These are phyloP conservation scores for Cajanus cajan DNA, from an alignment of 306 rosid species.

Conservation along the genomic window DNA sequence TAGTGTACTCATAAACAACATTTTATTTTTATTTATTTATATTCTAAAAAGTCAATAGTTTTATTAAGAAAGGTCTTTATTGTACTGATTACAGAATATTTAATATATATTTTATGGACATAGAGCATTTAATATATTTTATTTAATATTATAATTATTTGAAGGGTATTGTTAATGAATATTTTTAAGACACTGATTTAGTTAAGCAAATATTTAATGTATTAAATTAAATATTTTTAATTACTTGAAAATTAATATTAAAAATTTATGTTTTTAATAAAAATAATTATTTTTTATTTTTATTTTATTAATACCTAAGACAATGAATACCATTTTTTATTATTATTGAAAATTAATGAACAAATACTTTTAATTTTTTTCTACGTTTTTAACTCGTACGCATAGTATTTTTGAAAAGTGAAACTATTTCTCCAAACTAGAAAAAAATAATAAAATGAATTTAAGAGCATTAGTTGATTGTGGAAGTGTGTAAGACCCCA, in stretches of 20 bases:
- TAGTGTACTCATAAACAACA: not conserved
- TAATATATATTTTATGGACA: not conserved
- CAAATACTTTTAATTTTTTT: not conserved
- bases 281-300: not conserved
- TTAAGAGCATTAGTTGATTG: too few relatives aligned
- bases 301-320: not conserved
- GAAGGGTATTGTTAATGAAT: not conserved
- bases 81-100: not conserved
- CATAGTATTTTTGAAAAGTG: too few relatives aligned
- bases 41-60: not conserved
- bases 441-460: too few relatives aligned
- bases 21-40: not conserved
- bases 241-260: not conserved
- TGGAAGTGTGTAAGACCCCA: too few relatives aligned
- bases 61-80: not conserved
- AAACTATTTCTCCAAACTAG: too few relatives aligned
- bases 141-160: not conserved
- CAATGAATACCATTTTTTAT: not conserved
- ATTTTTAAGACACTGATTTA: not conserved
- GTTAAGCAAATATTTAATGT: not conserved
- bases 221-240: not conserved
- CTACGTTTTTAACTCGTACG: not conserved
- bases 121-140: not conserved
- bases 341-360: not conserved
- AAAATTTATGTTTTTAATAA: not conserved